Evolutionary conservation across 352 stramenopile genomes (phyloP), one percentile per base, ranked within the genome.

Genomic region (Phytophthora foliorum): DNA sequence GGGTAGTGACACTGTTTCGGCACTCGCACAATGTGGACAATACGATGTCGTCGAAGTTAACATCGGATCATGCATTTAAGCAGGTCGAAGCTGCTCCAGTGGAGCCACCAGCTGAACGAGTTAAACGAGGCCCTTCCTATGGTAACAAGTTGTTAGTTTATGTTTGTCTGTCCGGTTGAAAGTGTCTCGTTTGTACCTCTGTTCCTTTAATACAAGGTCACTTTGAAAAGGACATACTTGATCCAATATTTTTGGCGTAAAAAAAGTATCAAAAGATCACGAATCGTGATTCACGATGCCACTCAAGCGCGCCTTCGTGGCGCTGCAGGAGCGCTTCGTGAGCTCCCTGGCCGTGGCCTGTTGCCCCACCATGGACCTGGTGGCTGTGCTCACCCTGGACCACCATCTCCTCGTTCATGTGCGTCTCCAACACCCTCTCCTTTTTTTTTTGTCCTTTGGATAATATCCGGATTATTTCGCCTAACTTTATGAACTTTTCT

Each of bases 321-420:
- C 87, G 73, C 74, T 95, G 49, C 86, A 93, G 61, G 86, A 93
- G 6, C 89, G 91, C 56, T 91, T 78, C 41, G 78, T 89, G 62
- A 74, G 69, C 46, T 85, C 86, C 14, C 56, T 74, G 16, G 65
- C 63, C 0, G 59, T 95, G 2, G 64, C 56, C 13, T 93, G 84
- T 51, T 93, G 88, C 25, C 83, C 88, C 11, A 88, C 81, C 9
- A 95, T 95, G 88, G 88, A 94, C 62, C 75, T 94, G 24, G 51
- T 95, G 27, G 88, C 86, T 3, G 63, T 94, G 14, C 61, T 94
- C 36, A 93, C 84, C 8, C 69, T 74, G 11, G 88, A 94, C 52
- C 72, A 81, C 32, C 78, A 94, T 32, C 75, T 94, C 5, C 57
- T 92, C 45, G 83, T 95, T 17, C 82, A 93, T 54, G 88, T 95